These are phyloP conservation scores for Solanum paucissectum DNA, from an alignment of 257 asterid species.

Conservation along the genomic window DNA sequence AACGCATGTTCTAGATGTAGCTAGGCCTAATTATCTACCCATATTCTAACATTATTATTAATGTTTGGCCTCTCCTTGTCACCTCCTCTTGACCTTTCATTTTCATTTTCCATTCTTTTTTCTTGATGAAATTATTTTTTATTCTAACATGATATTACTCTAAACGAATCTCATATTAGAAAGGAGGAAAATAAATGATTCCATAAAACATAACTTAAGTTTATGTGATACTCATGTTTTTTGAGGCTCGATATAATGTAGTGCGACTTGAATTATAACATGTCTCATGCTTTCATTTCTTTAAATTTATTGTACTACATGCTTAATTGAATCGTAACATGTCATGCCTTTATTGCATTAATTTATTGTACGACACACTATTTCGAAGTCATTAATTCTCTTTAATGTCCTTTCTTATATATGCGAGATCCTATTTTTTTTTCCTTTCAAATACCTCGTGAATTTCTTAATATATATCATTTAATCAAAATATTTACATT, in stretches of 20 bases:
- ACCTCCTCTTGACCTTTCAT: neutral
- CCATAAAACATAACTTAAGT: neutral
- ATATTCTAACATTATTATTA: neutral
- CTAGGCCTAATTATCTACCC: neutral
- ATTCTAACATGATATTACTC: neutral
- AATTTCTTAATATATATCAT: neutral
- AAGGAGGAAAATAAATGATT: neutral
- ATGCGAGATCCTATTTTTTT: accelerated
- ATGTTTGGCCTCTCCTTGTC: neutral
- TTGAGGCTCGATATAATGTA: neutral
- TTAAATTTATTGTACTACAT: neutral
- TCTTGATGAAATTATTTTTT: neutral
- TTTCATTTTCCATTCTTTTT: neutral
- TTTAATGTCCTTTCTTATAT: neutral
- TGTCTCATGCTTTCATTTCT: neutral
- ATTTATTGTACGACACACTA: too few relatives aligned
- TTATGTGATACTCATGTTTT: neutral
- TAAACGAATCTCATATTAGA: neutral
- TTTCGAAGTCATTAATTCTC: neutral
- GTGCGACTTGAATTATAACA: neutral
- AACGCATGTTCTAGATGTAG: neutral
- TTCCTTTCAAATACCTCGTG: neutral
- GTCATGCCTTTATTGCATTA: too few relatives aligned
- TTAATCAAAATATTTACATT: neutral
- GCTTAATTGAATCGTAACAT: neutral